These are phyloP conservation scores for Casaregolazyma suthepensis DNA, from an alignment of 1,139 yeast species.

Conservation along the genomic window DNA sequence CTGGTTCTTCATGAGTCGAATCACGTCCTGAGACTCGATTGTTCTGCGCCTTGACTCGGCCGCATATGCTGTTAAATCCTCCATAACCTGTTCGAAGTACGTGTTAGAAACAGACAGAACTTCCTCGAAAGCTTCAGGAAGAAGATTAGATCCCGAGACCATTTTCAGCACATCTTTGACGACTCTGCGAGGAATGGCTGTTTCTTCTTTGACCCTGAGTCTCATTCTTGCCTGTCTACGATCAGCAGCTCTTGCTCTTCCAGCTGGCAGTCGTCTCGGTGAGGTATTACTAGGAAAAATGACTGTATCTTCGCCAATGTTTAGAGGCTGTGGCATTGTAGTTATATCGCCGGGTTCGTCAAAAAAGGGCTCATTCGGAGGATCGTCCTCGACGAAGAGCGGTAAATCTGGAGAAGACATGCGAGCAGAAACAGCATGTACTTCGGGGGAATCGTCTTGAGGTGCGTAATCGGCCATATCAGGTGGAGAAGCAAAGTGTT, in stretches of 20 bases:
- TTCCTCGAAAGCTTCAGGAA: constrained; percentile 25
- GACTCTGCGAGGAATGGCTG: constrained; percentile 22
- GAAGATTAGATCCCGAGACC: constrained; percentile 14
- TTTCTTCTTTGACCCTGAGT: constrained; percentile 8
- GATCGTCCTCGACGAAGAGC: neutral
- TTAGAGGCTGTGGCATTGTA: constrained; percentile 1
- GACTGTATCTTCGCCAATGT: constrained; percentile 5
- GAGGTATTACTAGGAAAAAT: neutral
- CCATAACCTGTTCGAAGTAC: constrained; percentile 26
- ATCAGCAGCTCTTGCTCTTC: neutral
- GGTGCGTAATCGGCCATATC: neutral
- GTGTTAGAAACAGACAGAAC: constrained; percentile 23
- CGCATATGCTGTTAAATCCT: constrained; percentile 28
- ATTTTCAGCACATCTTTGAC: constrained; percentile 22
- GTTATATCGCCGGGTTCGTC: neutral
- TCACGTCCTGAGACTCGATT: constrained; percentile 28
- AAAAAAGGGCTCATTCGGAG: neutral
- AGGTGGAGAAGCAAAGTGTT: neutral
- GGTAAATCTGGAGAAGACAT: neutral
- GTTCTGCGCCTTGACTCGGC: constrained; percentile 27
- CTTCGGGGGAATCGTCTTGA: neutral
- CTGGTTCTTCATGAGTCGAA: constrained; percentile 26
- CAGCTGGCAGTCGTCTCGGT: neutral
- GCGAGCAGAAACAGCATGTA: neutral
- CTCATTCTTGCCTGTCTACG: neutral